Base-by-base conservation (phyloP, 1,139 yeast genomes). In the Debaryomyces coudertii region DNA sequence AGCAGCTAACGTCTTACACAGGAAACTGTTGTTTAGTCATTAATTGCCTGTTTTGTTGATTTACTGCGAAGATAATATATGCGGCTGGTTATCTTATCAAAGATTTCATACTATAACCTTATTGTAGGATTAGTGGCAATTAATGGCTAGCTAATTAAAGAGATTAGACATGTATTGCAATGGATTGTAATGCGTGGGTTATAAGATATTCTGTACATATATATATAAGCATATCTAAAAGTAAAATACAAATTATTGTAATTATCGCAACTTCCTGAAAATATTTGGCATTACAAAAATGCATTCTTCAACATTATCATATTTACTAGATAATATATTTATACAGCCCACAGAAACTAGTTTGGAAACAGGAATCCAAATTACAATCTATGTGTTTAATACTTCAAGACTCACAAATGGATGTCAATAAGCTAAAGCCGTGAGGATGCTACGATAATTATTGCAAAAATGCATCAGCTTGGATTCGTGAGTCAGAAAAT, bases 401-500 rank as follows among this genome's bases (percentile, higher is more conserved):
- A 20, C 77, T 73, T 34, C 77, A 73, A 52, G 79, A 74, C 53
- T 62, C 63, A 12, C 76, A 72, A 52, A 70, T 75, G 1, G 78
- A 73, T 50, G 63, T 65, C 6, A 63, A 59, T 23, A 72, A 70
- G 48, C 46, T 65, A 36, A 72, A 73, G 49, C 63, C 66, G 3
- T 74, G 79, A 55, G 79, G 79, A 4, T 74, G 79, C 56, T 69
- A 77, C 4, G 77, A 71, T 53, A 50, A 53, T n/a, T 70, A 71
- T 53, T 74, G 78, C 50, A 72, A 65, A 50, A 67, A 71, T 48
- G 77, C 76, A 0, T 68, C 76, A 1, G 61, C 54, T 9, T 73
- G 77, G 78, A 74, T 74, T 35, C 79, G 78, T 0, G 57, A 64
- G 39, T 68, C 66, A 23, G 18, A 12, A 24, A 18, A 6, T 40